Percentiles rank a stretch among this genome's conserved stretches.
phyloP scores from a whole-genome alignment of 2,329 filamentous ascomycete genomes.

The Epicoccum sorghinum region DNA sequence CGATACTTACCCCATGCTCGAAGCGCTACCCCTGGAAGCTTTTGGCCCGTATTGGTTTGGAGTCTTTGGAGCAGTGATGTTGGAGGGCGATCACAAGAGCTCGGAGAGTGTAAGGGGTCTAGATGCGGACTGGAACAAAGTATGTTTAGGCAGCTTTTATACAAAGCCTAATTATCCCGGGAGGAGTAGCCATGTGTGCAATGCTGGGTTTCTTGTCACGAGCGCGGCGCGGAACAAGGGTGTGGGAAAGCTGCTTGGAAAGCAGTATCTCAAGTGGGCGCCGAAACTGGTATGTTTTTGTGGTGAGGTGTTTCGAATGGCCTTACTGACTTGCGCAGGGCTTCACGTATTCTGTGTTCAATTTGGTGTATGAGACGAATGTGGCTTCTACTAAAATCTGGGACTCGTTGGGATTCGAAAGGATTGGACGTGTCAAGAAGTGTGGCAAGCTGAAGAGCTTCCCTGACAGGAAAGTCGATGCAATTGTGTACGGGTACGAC shows the following conservation, averaged over 20 bases:
- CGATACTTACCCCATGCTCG: conserved; percentile 85
- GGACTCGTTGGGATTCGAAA: conserved; percentile 73
- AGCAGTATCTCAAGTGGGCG: conserved; percentile 53
- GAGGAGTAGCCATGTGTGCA: conserved; percentile 81
- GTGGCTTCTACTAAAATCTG: conserved; percentile 68
- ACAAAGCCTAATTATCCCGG: conserved; percentile 90
- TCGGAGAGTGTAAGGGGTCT: conserved; percentile 53
- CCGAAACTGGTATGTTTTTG: conserved; percentile 42
- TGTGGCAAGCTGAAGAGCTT: conserved; percentile 28
- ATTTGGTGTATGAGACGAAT: conserved; percentile 88
- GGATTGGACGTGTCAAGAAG: conserved; percentile 73
- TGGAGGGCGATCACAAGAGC: conserved; percentile 68
- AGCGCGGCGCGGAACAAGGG: conserved; percentile 47
- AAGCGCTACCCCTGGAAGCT: conserved; percentile 70
- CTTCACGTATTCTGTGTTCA: conserved; percentile 87
- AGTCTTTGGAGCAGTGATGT: conserved; percentile 83
- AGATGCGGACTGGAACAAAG: conserved; percentile 65
- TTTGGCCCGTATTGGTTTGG: conserved; percentile 86
- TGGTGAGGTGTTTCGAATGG: too few relatives aligned
- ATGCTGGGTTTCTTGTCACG: conserved; percentile 56
- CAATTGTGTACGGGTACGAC: conserved; percentile 20
- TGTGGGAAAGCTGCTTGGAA: conserved; percentile 52
- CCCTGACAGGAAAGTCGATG: conserved; percentile 16
- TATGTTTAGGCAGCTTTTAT: conserved; percentile 78
- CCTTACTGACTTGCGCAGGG: conserved; percentile 54